Conservation (phyloP, 2,329 filamentous ascomycete genomes). For the Colletotrichum tropicale region DNA sequence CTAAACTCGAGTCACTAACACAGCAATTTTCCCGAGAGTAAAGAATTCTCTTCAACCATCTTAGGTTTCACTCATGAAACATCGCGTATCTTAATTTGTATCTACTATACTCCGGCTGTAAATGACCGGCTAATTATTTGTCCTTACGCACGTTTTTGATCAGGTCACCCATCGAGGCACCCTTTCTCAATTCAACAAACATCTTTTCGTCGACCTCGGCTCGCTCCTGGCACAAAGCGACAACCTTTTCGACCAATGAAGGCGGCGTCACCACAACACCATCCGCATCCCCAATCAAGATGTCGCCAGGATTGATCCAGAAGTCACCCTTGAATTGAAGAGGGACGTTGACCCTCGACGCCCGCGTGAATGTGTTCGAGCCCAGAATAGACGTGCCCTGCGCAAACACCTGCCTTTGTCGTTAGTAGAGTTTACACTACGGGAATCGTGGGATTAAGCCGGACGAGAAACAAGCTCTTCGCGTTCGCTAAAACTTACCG, state of each 20-base stretch:
- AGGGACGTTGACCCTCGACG: conserved; percentile 30
- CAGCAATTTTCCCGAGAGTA: background rate
- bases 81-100: background rate
- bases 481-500: conserved; percentile 1
- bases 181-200: conserved; percentile 10
- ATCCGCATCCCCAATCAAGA: conserved; percentile 30
- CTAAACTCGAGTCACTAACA: background rate
- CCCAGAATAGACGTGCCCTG: conserved; percentile 29
- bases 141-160: background rate
- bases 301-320: conserved; percentile 33
- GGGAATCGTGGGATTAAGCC: background rate
- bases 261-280: conserved; percentile 32
- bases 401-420: conserved; percentile 30
- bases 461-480: background rate
- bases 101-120: background rate
- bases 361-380: conserved; percentile 32
- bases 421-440: background rate
- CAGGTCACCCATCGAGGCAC: conserved; percentile 2
- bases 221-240: conserved; percentile 29
- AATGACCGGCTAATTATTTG: background rate
- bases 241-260: conserved; percentile 27
- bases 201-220: conserved; percentile 32
- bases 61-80: background rate
- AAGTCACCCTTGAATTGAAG: conserved; percentile 29
- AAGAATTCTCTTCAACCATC: background rate